A percentile compares a stretch with the other conserved stretches of the same genome.
Evolutionary conservation across 83 land plant genomes (phyloP).

Genomic region (Thuja plicata): DNA sequence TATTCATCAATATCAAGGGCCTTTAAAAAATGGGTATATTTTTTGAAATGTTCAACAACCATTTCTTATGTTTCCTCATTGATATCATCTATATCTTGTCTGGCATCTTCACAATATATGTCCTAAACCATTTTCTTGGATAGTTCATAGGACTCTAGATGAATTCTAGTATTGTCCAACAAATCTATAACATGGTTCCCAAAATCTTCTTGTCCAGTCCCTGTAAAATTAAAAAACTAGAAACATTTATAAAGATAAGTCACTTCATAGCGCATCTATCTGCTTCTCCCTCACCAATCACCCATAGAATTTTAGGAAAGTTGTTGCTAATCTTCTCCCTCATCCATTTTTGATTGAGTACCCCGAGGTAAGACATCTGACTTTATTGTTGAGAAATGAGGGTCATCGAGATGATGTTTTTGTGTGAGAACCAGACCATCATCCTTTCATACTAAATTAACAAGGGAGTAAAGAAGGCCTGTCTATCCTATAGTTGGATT

Average conservation of each 20-base stretch:
- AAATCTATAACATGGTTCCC: conserved; percentile 74
- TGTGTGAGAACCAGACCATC: too few relatives aligned
- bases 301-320: too few relatives aligned
- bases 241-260: conserved; percentile 79
- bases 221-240: conserved; percentile 79
- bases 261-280: conserved; percentile 68
- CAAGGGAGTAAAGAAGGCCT: too few relatives aligned
- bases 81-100: conserved; percentile 48
- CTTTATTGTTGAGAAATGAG: too few relatives aligned
- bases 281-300: too few relatives aligned
- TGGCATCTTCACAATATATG: conserved; percentile 56
- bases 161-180: conserved; percentile 93
- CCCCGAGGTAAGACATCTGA: too few relatives aligned
- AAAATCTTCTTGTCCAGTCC: conserved; percentile 77
- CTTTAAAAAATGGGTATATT: conserved; percentile 54
- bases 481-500: too few relatives aligned
- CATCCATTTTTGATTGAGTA: too few relatives aligned
- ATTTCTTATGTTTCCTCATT: conserved; percentile 87
- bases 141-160: conserved; percentile 89
- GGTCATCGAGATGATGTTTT: too few relatives aligned
- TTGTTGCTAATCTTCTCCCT: too few relatives aligned
- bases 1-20: conserved; percentile 62
- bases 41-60: conserved; percentile 94
- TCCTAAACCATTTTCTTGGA: conserved; percentile 88
- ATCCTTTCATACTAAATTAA: too few relatives aligned